Evolutionary conservation across 306 rosid species (phyloP), one percentile per base, ranked within the genome.

Genomic region (Geum urbanum): DNA sequence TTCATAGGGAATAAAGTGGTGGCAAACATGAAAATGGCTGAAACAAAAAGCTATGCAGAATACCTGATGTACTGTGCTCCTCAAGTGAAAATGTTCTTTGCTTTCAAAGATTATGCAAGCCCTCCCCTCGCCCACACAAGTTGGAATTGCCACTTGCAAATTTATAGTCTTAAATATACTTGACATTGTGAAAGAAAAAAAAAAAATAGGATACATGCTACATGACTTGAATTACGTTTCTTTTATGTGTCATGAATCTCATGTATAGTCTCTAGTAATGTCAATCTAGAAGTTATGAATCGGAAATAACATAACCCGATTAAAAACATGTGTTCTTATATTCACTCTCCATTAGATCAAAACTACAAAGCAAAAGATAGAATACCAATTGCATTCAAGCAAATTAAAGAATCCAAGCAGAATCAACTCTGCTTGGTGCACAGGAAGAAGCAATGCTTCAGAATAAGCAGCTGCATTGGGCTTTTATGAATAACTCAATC

Each of bases 51-150:
- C 53, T 54, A 39, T 53, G 63, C 63, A 19, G 12, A 19, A 18
- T 40, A 22, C 62, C 55, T 13, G 13, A 2, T 39, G 63, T 14
- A 57, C 11, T 69, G 22, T 43, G 59, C 43, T 41, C 32, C 67
- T 62, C 72, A 61, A 68, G 52, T 68, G 39, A 51, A 68, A 47
- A 68, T 68, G 72, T 10, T 50, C 40, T 39, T 12, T 68, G 8
- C 13, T 52, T 68, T 68, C 39, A 52, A 4, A 32, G 19, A 22
- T 10, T 19, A 18, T n/a, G 49, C 45, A 68, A 68, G 1, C 59
- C 13, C 60, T 67, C 7, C 50, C 7, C 58, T 52, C 7, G 45
- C 39, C 60, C 53, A 69, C 64, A 20, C 52, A 54, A 14, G 52
- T 53, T 69, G 52, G 73, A 54, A 22, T 5, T 53, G 19, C 16